These are phyloP conservation scores for Heimioporus punctisporus DNA, from an alignment of 1,284 basidiomycete species.

Conservation along the genomic window DNA sequence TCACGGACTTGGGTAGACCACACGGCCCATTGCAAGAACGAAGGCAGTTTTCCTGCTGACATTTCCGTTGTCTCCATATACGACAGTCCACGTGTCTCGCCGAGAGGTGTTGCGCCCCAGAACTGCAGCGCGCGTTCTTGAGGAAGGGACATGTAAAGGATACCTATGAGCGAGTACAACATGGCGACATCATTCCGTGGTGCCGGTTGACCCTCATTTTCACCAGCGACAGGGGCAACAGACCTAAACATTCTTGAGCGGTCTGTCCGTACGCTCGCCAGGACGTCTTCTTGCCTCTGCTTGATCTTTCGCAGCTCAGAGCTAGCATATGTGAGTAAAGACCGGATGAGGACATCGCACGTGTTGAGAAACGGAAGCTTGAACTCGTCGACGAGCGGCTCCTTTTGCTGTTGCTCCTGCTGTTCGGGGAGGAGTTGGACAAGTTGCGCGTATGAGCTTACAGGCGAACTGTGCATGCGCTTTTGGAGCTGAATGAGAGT, in stretches of 20 bases:
- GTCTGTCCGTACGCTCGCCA: slow-evolving; percentile 64
- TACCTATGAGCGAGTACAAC: slow-evolving; percentile 82
- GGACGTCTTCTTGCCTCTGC: slow-evolving; percentile 87
- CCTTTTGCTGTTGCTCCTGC: slow-evolving; percentile 58
- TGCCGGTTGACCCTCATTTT: slow-evolving; percentile 36
- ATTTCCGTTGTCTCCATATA: slow-evolving; percentile 62
- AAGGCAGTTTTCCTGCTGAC: slow-evolving; percentile 66
- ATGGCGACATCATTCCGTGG: slow-evolving; percentile 85
- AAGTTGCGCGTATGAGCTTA: slow-evolving; percentile 48
- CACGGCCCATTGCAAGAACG: slow-evolving; percentile 88
- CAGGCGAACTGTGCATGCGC: slow-evolving; percentile 41
- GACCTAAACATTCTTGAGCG: slow-evolving; percentile 54
- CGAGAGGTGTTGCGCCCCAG: slow-evolving; percentile 72
- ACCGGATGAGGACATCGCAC: slow-evolving; percentile 75
- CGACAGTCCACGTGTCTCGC: slow-evolving; percentile 39
- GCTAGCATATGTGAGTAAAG: slow-evolving; percentile 78
- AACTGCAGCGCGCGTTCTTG: slow-evolving; percentile 81
- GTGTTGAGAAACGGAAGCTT: slow-evolving; percentile 62
- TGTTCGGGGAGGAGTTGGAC: slow-evolving; percentile 43
- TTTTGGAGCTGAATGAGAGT: slow-evolving; percentile 56
- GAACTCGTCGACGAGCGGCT: slow-evolving; percentile 67
- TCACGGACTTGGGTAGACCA: slow-evolving; percentile 82
- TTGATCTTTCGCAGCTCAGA: slow-evolving; percentile 92
- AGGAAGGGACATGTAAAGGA: slow-evolving; percentile 76
- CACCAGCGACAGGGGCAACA: slow-evolving; percentile 41